These are phyloP conservation scores for Boletus eberwhitei DNA, from an alignment of 768 basidiomycete species.

Conservation along the genomic window DNA sequence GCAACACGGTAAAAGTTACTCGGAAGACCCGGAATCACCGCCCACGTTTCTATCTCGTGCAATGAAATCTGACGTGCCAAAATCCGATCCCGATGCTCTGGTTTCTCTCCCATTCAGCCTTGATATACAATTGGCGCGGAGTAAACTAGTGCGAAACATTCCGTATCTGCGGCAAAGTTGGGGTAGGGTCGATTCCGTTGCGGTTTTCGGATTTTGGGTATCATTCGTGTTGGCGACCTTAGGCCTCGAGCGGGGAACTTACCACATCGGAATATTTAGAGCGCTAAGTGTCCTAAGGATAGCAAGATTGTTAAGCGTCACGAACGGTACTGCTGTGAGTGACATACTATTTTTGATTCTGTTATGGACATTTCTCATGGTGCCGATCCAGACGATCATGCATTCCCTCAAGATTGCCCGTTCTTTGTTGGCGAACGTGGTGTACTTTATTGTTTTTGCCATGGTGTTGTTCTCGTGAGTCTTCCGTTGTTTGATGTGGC, in stretches of 20 bases:
- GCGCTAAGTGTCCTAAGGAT: conserved; percentile 85
- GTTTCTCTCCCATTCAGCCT: conserved; percentile 59
- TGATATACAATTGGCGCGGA: conserved; percentile 51
- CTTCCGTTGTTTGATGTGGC: background rate
- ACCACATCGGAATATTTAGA: conserved; percentile 85
- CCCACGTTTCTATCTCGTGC: conserved; percentile 50
- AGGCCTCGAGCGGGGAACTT: conserved; percentile 60
- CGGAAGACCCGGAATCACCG: conserved; percentile 41
- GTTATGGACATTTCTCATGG: conserved; percentile 7
- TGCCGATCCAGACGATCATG: conserved; percentile 65
- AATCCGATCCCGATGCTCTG: conserved; percentile 37
- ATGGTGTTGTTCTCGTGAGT: conserved; percentile 82
- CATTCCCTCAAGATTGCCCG: conserved; percentile 87
- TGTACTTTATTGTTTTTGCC: conserved; percentile 90
- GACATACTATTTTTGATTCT: background rate
- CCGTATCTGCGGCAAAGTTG: conserved; percentile 93
- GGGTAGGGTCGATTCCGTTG: conserved; percentile 86
- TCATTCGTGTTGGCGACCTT: conserved; percentile 66
- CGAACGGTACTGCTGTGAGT: conserved; percentile 86
- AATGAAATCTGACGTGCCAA: conserved; percentile 39
- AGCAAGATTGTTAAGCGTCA: conserved; percentile 79
- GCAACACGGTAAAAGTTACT: conserved; percentile 3
- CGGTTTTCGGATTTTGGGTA: conserved; percentile 86
- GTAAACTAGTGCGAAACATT: conserved; percentile 61
- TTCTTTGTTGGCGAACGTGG: conserved; percentile 84